phyloP scores from a whole-genome alignment of 805 yeast species.

The Metschnikowia cubensis region DNA sequence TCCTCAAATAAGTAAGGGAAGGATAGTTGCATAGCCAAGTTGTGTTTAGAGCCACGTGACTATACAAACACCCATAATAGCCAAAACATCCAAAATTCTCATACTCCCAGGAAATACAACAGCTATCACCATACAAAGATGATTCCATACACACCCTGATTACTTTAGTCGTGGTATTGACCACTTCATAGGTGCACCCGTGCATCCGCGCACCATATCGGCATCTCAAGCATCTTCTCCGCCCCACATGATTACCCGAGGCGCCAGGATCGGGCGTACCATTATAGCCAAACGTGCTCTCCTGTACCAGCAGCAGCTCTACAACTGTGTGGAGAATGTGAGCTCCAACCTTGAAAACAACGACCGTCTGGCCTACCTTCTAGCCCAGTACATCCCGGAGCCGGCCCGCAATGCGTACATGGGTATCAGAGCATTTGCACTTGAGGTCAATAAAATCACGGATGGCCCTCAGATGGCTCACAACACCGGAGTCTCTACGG shows the following conservation, averaged over 20 bases:
- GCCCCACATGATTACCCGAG: background rate
- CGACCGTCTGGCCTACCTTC: constrained; percentile 62
- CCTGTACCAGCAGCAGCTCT: constrained; percentile 23
- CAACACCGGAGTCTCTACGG: constrained; percentile 35
- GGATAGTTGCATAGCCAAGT: no score
- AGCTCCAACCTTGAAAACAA: constrained; percentile 39
- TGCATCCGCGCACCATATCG: background rate
- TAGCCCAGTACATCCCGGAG: constrained; percentile 66
- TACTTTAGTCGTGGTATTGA: no score
- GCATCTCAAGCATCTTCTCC: background rate
- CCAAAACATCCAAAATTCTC: no score
- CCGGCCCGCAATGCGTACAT: constrained; percentile 58
- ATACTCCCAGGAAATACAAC: no score
- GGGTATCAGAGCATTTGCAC: constrained; percentile 62
- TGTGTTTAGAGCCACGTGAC: no score
- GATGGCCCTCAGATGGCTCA: constrained; percentile 32
- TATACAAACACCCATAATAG: no score
- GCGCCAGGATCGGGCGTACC: background rate
- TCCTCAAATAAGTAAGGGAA: no score
- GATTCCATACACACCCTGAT: no score
- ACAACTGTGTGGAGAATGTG: constrained; percentile 42
- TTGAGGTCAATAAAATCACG: constrained; percentile 54
- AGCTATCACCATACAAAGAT: no score
- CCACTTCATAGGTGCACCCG: no score
- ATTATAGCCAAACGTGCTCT: background rate